Conservation (phyloP, 176 grass and related monocot genomes). For the Zizania latifolia region DNA sequence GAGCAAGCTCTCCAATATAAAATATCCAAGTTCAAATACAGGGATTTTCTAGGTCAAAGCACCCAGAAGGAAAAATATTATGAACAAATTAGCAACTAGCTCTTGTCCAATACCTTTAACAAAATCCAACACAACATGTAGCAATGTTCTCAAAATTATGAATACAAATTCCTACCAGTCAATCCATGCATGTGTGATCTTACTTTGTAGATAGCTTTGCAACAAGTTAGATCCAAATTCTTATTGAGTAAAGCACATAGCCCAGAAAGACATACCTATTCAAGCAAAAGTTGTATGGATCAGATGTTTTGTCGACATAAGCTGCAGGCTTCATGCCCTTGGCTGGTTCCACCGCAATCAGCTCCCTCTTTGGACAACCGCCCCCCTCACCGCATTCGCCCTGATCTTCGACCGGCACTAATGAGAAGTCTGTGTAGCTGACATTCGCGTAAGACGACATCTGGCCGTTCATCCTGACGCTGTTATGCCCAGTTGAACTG, state of each 20-base stretch:
- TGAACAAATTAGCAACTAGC: not conserved
- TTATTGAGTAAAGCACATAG: conserved; percentile 7
- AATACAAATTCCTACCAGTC: not conserved
- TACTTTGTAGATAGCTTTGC: not conserved
- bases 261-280: conserved; percentile 53
- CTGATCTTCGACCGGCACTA: conserved; percentile 19
- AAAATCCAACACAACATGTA: conserved; percentile 18
- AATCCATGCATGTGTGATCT: conserved; percentile 4
- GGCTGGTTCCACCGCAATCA: conserved; percentile 16
- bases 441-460: conserved; percentile 37
- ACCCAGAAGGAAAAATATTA: conserved; percentile 9
- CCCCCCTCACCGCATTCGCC: conserved; percentile 14
- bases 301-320: conserved; percentile 31
- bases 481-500: conserved; percentile 47
- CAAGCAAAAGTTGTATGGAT: conserved; percentile 62
- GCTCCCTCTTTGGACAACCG: conserved; percentile 47
- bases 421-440: conserved; percentile 31
- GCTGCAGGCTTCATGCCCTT: conserved; percentile 19
- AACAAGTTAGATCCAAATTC: not conserved
- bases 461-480: conserved; percentile 36
- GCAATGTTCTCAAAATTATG: conserved; percentile 10
- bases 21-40: not conserved
- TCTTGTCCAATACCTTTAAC: not conserved
- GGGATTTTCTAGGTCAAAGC: not conserved
- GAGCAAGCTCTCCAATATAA: not conserved